Conservation (phyloP, 1,139 yeast genomes). For the Meyerozyma athensensis region DNA sequence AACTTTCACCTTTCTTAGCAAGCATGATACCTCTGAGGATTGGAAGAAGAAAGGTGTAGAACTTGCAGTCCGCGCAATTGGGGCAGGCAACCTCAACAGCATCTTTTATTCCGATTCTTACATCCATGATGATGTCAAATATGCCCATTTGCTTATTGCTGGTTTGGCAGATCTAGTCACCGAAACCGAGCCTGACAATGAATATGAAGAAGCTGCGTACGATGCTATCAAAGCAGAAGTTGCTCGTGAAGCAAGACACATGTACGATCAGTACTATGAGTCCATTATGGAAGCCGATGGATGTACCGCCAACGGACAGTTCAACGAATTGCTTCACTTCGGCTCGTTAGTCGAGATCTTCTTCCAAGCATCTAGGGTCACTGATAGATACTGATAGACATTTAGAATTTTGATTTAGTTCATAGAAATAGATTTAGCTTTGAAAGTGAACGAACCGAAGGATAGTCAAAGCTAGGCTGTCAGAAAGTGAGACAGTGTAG, state of each 20-base stretch:
- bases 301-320: conserved; percentile 11
- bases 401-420: no score
- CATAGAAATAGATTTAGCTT: neutral
- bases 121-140: conserved; percentile 15
- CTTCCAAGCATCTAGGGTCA: conserved; percentile 16
- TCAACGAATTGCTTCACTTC: conserved; percentile 13
- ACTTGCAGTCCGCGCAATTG: conserved; percentile 11
- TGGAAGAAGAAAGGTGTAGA: conserved; percentile 13
- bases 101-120: conserved; percentile 12
- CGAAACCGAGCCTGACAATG: conserved; percentile 14
- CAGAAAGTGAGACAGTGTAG: neutral
- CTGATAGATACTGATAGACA: conserved; percentile 13
- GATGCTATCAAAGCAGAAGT: conserved; percentile 16
- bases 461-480: neutral
- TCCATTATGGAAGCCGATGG: conserved; percentile 5
- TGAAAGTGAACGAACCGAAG: neutral
- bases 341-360: conserved; percentile 22
- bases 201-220: conserved; percentile 17
- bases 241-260: conserved; percentile 20
- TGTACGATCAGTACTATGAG: conserved; percentile 15
- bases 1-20: conserved; percentile 23
- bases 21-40: conserved; percentile 7
- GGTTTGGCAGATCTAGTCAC: conserved; percentile 22
- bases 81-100: conserved; percentile 9
- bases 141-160: conserved; percentile 21